Evolutionary conservation across 2,329 filamentous ascomycete genomes (phyloP), one percentile per base, ranked within the genome.

Genomic region (Rhynchosporium secalis): DNA sequence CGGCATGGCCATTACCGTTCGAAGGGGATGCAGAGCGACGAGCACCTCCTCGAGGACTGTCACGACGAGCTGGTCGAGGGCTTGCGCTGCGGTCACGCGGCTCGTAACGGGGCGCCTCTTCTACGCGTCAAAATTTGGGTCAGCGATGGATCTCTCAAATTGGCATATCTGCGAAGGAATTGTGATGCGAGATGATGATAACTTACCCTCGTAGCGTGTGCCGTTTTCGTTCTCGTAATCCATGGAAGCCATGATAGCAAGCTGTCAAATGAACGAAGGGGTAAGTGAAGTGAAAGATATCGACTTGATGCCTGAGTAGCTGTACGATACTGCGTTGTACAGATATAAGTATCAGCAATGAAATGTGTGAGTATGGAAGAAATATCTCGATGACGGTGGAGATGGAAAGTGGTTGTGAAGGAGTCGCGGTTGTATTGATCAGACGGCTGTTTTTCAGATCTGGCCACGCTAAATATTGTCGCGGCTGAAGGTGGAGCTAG

Each of bases 141-240:
- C 60, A 71, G 68, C 54, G 62, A 64, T 48, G n/a, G 45, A 46
- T 41, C 26, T 58, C 36, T 62, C 36, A 20, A 56, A 12, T 33
- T 2, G 10, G 26, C 45, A 48, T 20, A 13, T 26, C 4, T 36
- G 40, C 43, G 54, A 56, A 4, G 49, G 26, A 12, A 49, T 29
- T 40, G 41, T 7, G 26, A 45, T 29, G 12, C 48, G 15, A 52
- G 55, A 20, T 33, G 12, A 49, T 40, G 38, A 52, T 57, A 48
- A 72, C 80, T 70, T 78, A 88, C 86, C 86, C 72, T 88, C 86
- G 69, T 86, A 88, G 60, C 73, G 85, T 75, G 87, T 83, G 72
- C 84, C 85, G 72, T 86, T 87, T 67, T 85, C 83, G 74, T 83
- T 84, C 76, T 89, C 86, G 76, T 89, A 89, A 73, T 89, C 86